phyloP scores from a whole-genome alignment of 306 rosid genomes.

The Vicia villosa region DNA sequence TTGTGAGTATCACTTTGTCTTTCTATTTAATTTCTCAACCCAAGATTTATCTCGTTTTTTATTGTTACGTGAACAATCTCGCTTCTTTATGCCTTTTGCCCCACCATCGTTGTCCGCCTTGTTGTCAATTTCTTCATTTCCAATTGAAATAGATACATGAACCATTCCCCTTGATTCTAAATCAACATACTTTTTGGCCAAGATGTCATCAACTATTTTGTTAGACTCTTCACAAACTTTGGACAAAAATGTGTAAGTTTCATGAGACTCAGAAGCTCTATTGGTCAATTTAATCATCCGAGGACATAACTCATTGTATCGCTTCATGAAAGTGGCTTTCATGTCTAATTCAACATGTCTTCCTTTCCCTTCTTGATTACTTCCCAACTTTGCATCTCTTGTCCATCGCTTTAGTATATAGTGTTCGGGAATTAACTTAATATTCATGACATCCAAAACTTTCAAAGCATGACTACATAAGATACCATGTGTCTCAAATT shows the following conservation, averaged over 20 bases:
- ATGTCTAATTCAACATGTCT: neutral
- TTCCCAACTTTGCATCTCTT: neutral
- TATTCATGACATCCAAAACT: conserved; percentile 2
- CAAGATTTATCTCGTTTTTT: no score
- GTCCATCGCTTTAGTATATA: neutral
- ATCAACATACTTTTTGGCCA: neutral
- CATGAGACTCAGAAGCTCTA: neutral
- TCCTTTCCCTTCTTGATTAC: neutral
- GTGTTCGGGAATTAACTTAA: neutral
- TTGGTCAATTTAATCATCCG: neutral
- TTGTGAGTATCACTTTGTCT: no score
- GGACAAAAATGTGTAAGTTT: neutral
- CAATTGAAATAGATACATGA: neutral
- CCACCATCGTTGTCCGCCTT: neutral
- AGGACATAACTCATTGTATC: no score
- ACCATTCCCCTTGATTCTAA: neutral
- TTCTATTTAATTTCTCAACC: no score
- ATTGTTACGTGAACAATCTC: neutral
- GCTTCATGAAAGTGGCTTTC: neutral
- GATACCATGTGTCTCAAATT: conserved; percentile 1
- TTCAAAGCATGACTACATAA: neutral
- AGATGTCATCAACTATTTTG: conserved; percentile 13
- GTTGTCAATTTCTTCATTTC: neutral
- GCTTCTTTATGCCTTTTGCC: neutral
- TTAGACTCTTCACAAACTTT: neutral